Base-by-base conservation (phyloP, 2,329 filamentous ascomycete genomes). In the Davidsoniella australis region DNA sequence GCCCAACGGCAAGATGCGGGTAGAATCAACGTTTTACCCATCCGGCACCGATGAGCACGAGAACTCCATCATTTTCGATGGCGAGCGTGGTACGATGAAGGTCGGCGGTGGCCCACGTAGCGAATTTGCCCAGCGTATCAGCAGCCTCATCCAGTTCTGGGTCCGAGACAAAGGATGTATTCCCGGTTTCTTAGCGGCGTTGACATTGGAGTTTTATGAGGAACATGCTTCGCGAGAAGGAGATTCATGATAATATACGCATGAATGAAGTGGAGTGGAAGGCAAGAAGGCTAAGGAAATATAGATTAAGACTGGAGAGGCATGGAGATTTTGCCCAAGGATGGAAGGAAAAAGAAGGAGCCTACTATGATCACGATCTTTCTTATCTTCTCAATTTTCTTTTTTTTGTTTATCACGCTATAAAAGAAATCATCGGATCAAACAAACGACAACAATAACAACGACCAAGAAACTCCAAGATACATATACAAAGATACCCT, bases 51-150 rank as follows among this genome's bases (percentile, higher is more conserved):
- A 83, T 49, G 79, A 83, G 59, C 77, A 85, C 61, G 78, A 82
- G 62, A 80, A 81, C 56, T 78, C 73, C 51, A 80, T 82, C 53
- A 78, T 94, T 0, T 95, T 95, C 62, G 87, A 94, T 63, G 87
- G 87, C 47, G 87, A 95, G 66, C 80, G 83, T 51, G 91, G 89
- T 6, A 95, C 88, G 1, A 98, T 98, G 91, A 98, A 98, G 71
- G 84, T 98, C 51, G 85, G 82, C 33, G 91, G 91, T 1, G 91
- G 91, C 0, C 85, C 87, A 1, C 76, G 84, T 60, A 93, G 85
- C 60, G 72, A 78, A 10, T 98, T 98, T 64, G 91, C 88, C 1
- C 68, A 76, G 49, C 81, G 87, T 63, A 94, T 98, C 55, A 75
- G 75, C 55, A 82, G 85, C 59, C 76, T 88, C 62, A 89, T 95